Evolutionary conservation across 192 early-diverging fungal species (phyloP).

Genomic region (Backusella liffmaniae): DNA sequence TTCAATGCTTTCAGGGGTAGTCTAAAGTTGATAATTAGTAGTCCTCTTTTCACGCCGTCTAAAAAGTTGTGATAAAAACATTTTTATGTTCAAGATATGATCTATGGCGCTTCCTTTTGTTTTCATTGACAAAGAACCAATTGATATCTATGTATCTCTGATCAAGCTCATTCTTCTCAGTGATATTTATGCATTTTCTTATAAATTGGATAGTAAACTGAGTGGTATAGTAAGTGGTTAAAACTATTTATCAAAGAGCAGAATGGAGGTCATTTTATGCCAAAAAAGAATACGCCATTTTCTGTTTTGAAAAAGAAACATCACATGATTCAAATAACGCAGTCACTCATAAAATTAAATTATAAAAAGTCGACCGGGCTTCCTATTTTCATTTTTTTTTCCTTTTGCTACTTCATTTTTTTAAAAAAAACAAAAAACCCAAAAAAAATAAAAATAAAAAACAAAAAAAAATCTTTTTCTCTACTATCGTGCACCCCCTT

Average conservation of each 20-base stretch:
- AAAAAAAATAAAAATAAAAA: neutral
- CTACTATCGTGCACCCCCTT: neutral
- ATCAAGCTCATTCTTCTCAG: neutral
- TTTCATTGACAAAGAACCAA: neutral
- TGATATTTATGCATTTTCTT: neutral
- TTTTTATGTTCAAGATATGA: neutral
- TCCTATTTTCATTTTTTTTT: neutral
- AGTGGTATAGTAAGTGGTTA: neutral
- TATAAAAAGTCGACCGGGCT: conserved; percentile 1
- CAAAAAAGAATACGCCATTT: no score
- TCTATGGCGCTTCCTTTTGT: neutral
- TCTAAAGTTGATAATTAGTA: neutral
- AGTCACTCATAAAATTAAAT: neutral
- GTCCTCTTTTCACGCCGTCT: neutral
- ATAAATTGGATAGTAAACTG: neutral
- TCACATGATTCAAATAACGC: neutral
- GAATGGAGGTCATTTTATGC: neutral
- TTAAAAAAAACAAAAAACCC: neutral
- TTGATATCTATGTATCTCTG: neutral
- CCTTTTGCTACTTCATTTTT: neutral
- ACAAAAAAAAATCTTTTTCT: neutral
- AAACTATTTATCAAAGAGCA: neutral
- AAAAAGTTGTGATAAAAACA: neutral
- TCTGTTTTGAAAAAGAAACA: neutral
- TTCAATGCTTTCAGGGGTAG: neutral